phyloP scores from a whole-genome alignment of 441 rosid species.

The Metrosideros polymorpha region DNA sequence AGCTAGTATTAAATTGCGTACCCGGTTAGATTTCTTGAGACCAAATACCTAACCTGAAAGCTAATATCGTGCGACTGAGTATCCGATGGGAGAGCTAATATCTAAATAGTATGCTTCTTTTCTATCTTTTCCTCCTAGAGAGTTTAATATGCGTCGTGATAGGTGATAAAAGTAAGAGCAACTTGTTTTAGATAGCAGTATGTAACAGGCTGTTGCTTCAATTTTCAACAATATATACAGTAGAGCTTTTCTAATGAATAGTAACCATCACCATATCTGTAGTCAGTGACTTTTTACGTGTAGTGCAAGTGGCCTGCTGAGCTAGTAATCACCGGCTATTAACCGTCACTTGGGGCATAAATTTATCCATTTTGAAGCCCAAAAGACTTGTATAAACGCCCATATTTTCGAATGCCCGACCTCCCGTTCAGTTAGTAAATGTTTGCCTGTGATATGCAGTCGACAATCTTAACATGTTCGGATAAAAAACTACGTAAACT shows the following conservation, averaged over 20 bases:
- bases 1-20: background rate
- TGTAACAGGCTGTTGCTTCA: background rate
- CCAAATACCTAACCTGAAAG: background rate
- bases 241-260: background rate
- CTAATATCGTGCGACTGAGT: background rate
- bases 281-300: background rate
- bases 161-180: background rate
- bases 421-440: background rate
- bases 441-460: background rate
- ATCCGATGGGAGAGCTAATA: background rate
- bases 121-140: background rate
- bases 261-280: background rate
- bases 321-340: background rate
- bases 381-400: background rate
- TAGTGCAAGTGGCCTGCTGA: background rate
- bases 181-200: background rate
- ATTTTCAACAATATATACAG: background rate
- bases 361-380: background rate
- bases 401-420: background rate
- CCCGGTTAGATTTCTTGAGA: background rate
- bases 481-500: background rate
- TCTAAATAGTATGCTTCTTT: background rate
- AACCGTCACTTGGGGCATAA: background rate
- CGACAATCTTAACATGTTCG: background rate
- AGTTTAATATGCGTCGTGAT: background rate